These are phyloP conservation scores for Chalaropsis thielavioides DNA, from an alignment of 2,329 filamentous ascomycete species.

Conservation along the genomic window DNA sequence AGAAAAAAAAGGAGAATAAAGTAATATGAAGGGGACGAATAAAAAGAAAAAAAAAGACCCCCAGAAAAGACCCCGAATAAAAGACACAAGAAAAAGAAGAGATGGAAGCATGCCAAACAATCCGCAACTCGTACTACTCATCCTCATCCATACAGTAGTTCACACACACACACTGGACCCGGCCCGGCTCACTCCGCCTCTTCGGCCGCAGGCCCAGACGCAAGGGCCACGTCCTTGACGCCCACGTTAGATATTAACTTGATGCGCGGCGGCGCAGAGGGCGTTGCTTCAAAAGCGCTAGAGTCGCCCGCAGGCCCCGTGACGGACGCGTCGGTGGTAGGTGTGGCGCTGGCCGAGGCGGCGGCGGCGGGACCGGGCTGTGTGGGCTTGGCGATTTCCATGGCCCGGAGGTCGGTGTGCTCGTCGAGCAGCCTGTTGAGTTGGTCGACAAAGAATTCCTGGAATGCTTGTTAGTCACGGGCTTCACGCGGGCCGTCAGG, in stretches of 20 bases:
- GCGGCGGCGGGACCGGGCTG: constrained; percentile 20
- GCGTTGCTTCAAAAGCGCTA: neutral
- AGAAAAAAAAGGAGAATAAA: neutral
- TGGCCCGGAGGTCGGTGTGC: constrained; percentile 40
- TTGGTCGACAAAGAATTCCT: constrained; percentile 41
- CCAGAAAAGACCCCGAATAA: constrained; percentile 1
- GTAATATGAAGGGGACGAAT: neutral
- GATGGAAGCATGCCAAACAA: constrained; percentile 1
- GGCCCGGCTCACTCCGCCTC: neutral
- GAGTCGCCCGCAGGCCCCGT: neutral
- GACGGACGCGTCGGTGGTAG: constrained; percentile 18
- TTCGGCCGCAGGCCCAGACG: neutral
- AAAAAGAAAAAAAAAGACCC: neutral
- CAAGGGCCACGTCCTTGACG: neutral
- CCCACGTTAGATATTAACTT: constrained; percentile 35
- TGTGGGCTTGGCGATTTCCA: constrained; percentile 31
- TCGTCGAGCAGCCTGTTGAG: constrained; percentile 40
- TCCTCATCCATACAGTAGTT: too few relatives aligned
- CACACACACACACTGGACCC: too few relatives aligned
- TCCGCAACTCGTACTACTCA: constrained; percentile 14
- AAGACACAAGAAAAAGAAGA: constrained; percentile 11
- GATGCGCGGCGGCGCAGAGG: constrained; percentile 9
- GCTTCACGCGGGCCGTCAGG: too few relatives aligned
- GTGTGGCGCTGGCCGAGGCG: constrained; percentile 15
- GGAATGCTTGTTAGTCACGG: constrained; percentile 35